These are phyloP conservation scores for Auriscalpium orientale DNA, from an alignment of 768 basidiomycete species.

Conservation along the genomic window DNA sequence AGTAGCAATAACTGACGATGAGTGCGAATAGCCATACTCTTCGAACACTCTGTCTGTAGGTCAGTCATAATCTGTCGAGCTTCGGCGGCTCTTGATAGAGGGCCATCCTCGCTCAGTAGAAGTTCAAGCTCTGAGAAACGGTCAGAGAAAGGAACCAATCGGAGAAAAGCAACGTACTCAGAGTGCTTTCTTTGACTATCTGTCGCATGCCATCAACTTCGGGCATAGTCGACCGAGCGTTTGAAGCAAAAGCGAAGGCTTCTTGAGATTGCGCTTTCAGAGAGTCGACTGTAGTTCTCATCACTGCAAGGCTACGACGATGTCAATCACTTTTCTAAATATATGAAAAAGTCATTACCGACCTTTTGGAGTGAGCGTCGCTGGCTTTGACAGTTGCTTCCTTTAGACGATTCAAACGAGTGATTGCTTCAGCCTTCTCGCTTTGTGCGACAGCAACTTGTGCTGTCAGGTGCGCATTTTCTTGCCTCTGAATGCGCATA, in stretches of 20 bases:
- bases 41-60: slow-evolving; percentile 7
- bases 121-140: slow-evolving; percentile 4
- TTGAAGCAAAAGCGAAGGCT: slow-evolving; percentile 9
- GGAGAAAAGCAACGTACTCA: slow-evolving; percentile 1
- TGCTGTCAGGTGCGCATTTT: slow-evolving; percentile 9
- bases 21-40: not conserved
- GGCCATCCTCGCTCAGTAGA: slow-evolving; percentile 4
- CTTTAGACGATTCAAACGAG: slow-evolving; percentile 6
- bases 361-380: slow-evolving; percentile 5
- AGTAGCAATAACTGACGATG: not conserved
- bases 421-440: not conserved
- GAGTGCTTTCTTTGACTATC: slow-evolving; percentile 5
- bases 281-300: slow-evolving; percentile 4
- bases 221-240: slow-evolving; percentile 8
- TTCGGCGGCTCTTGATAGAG: slow-evolving; percentile 4
- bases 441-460: slow-evolving; percentile 1
- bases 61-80: slow-evolving; percentile 7
- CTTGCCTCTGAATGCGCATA: slow-evolving; percentile 2
- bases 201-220: slow-evolving; percentile 7
- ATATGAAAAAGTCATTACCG: not conserved
- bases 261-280: slow-evolving; percentile 13
- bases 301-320: slow-evolving; percentile 6
- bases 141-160: not conserved
- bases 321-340: too few relatives aligned
- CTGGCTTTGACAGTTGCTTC: slow-evolving; percentile 4